Conservation (phyloP, 2,329 filamentous ascomycete species). For the Neopestalotiopsis rosae region DNA sequence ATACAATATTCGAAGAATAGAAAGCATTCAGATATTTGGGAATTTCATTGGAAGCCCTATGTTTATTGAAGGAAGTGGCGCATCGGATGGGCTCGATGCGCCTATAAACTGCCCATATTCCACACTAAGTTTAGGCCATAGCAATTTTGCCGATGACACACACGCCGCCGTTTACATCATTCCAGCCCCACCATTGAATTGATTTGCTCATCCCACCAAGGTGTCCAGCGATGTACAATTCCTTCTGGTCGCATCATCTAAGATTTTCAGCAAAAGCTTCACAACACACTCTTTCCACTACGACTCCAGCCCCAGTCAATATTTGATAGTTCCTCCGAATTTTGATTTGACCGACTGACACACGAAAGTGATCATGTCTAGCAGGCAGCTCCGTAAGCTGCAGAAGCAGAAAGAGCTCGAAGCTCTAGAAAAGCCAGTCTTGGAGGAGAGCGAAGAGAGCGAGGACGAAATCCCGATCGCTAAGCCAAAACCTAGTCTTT, state of each 20-base stretch:
- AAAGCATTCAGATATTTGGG: too few species aligned
- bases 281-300: too few species aligned
- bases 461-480: constrained; percentile 39
- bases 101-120: not conserved
- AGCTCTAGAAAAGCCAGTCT: constrained; percentile 38
- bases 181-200: constrained; percentile 16
- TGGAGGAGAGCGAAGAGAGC: constrained; percentile 41
- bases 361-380: constrained; percentile 32
- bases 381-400: constrained; percentile 37
- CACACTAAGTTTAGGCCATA: not conserved
- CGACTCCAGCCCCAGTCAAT: too few species aligned
- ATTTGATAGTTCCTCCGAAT: not conserved
- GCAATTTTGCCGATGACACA: constrained; percentile 15
- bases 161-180: constrained; percentile 16
- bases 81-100: too few species aligned
- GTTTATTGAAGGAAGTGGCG: too few species aligned
- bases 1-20: too few species aligned
- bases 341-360: not conserved
- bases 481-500: constrained; percentile 51
- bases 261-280: not conserved
- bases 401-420: constrained; percentile 56
- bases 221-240: not conserved
- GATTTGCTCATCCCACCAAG: constrained; percentile 17
- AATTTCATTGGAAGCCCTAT: too few species aligned
- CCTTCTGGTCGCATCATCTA: not conserved